Evolutionary conservation across 768 basidiomycete genomes (phyloP).

Genomic region (Calvatia gigantea): DNA sequence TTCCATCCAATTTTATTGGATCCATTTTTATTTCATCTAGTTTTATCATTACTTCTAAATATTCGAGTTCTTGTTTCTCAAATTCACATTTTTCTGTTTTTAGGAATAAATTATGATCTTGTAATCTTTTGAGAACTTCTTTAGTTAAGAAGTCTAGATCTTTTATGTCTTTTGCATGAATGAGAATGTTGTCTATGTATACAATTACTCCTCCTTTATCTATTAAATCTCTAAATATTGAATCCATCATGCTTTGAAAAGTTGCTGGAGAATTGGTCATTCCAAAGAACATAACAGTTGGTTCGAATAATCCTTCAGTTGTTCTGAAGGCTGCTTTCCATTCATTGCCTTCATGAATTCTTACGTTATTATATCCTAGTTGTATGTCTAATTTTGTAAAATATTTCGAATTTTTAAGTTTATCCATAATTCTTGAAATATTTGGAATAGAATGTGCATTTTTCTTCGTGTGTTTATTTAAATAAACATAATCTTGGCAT

Average conservation of each 20-base stretch:
- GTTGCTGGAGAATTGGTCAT: too few relatives aligned
- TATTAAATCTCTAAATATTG: background rate
- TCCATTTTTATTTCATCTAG: conserved; percentile 27
- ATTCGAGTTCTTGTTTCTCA: conserved; percentile 22
- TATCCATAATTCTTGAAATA: background rate
- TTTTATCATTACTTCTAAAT: conserved; percentile 29
- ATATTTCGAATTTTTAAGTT: background rate
- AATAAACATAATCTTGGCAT: background rate
- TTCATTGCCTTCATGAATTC: too few relatives aligned
- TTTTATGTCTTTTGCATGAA: background rate
- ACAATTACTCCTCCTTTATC: conserved; percentile 17
- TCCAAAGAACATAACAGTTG: too few relatives aligned
- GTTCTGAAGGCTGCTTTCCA: too few relatives aligned
- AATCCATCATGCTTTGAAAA: background rate
- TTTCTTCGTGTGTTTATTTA: background rate
- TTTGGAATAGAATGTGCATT: background rate
- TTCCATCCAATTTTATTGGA: conserved; percentile 25
- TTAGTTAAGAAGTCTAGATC: background rate
- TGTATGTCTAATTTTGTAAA: background rate
- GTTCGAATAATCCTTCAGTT: too few relatives aligned
- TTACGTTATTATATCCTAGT: too few relatives aligned
- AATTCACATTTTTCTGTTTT: conserved; percentile 39
- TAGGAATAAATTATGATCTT: conserved; percentile 26
- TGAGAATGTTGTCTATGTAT: conserved; percentile 35
- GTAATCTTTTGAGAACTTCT: conserved; percentile 13